Evolutionary conservation across 495 filamentous ascomycete genomes (phyloP).

Genomic region (Penicillium mononematosum): DNA sequence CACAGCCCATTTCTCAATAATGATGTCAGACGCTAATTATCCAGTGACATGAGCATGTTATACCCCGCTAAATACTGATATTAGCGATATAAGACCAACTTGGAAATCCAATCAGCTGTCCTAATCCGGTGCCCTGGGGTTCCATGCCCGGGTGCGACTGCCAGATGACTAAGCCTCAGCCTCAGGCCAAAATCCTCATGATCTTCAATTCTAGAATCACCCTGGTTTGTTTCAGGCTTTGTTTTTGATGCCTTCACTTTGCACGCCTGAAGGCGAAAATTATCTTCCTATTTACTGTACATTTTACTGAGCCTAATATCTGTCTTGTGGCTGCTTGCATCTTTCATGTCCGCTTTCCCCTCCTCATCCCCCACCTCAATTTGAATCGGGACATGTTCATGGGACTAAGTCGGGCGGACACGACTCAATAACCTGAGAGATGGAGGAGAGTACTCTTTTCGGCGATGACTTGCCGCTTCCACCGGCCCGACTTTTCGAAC

Average conservation of each 20-base stretch:
- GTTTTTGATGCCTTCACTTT: slow-evolving; percentile 1
- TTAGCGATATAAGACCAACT: neutral
- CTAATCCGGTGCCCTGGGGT: neutral
- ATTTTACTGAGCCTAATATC: neutral
- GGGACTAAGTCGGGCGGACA: slow-evolving; percentile 15
- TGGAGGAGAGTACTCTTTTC: slow-evolving; percentile 45
- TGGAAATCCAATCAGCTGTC: neutral
- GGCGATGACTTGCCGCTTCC: slow-evolving; percentile 66
- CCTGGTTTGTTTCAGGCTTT: slow-evolving; percentile 6
- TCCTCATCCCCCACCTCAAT: slow-evolving; percentile 4
- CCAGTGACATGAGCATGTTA: no score
- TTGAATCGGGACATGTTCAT: slow-evolving; percentile 18
- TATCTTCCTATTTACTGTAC: neutral
- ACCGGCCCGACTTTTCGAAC: slow-evolving; percentile 68
- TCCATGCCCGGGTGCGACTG: neutral
- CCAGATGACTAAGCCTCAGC: slow-evolving; percentile 5
- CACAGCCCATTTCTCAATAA: neutral
- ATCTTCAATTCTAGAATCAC: neutral
- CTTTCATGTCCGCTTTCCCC: slow-evolving; percentile 21
- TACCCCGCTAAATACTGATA: neutral
- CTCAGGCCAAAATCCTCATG: slow-evolving; percentile 7
- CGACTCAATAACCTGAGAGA: slow-evolving; percentile 18
- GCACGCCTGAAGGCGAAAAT: neutral
- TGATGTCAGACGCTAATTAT: neutral
- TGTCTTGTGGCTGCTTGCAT: slow-evolving; percentile 14